These are phyloP conservation scores for Nemania diffusa DNA, from an alignment of 2,329 filamentous ascomycete species.

Conservation along the genomic window DNA sequence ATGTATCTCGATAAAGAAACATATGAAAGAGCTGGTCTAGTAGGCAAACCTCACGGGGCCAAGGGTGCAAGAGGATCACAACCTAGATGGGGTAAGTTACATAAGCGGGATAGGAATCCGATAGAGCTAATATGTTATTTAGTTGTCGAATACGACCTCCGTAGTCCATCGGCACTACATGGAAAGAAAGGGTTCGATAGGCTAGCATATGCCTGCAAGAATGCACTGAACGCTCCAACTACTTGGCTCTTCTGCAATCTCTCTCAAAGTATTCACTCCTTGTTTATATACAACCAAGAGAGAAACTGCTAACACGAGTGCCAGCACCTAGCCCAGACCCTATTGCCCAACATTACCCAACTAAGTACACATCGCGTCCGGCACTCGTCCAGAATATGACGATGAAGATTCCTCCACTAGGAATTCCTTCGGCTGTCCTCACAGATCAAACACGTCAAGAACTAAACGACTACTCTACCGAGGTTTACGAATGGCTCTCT, in stretches of 20 bases:
- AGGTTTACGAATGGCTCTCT: slow-evolving; percentile 79
- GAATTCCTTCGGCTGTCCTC: slow-evolving; percentile 48
- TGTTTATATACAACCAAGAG: neutral
- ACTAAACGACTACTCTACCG: slow-evolving; percentile 70
- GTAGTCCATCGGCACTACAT: slow-evolving; percentile 77
- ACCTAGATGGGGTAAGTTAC: slow-evolving; percentile 74
- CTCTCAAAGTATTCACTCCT: slow-evolving; percentile 55
- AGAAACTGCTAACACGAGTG: slow-evolving; percentile 28
- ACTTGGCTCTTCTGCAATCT: slow-evolving; percentile 84
- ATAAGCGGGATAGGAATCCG: slow-evolving; percentile 1
- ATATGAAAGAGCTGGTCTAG: slow-evolving; percentile 84
- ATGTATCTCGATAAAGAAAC: slow-evolving; percentile 83
- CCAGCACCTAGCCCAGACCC: slow-evolving; percentile 62
- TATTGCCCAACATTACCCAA: slow-evolving; percentile 58
- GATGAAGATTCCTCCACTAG: slow-evolving; percentile 50
- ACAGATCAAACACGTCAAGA: slow-evolving; percentile 56
- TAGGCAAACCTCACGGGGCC: slow-evolving; percentile 72
- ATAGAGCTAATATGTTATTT: slow-evolving; percentile 43
- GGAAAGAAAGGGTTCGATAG: slow-evolving; percentile 87
- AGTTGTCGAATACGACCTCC: slow-evolving; percentile 83
- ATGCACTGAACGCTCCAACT: slow-evolving; percentile 73
- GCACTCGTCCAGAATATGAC: slow-evolving; percentile 44
- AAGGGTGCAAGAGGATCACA: slow-evolving; percentile 70
- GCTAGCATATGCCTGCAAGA: slow-evolving; percentile 80
- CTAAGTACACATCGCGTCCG: slow-evolving; percentile 54